Conservation (phyloP, 768 basidiomycete species). For the Mycena vulgaris region DNA sequence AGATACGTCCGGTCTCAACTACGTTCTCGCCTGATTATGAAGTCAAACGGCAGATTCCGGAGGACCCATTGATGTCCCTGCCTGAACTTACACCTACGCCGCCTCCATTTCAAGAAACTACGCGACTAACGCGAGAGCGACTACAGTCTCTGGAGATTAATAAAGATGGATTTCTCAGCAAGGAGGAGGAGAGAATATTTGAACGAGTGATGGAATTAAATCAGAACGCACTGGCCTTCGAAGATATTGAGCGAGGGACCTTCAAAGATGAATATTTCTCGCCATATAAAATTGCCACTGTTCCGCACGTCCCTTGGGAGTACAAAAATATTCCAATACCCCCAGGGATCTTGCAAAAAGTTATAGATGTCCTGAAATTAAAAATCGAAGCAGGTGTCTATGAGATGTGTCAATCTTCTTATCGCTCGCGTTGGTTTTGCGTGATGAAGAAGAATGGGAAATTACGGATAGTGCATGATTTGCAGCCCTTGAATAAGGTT, state of each 20-base stretch:
- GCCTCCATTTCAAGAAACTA: neutral
- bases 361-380: conserved; percentile 22
- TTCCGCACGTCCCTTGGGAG: conserved; percentile 38
- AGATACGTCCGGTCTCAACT: neutral
- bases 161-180: neutral
- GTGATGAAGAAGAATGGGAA: conserved; percentile 42
- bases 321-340: conserved; percentile 40
- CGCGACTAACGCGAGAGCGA: neutral
- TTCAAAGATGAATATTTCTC: conserved; percentile 4
- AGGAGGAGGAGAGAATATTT: neutral
- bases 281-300: neutral
- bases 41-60: neutral
- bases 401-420: neutral
- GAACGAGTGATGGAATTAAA: neutral
- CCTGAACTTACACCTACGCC: neutral
- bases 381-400: neutral
- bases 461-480: conserved; percentile 43
- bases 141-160: neutral
- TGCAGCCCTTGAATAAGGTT: conserved; percentile 23
- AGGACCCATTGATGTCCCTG: neutral
- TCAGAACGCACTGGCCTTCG: neutral
- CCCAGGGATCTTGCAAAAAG: conserved; percentile 45
- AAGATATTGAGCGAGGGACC: conserved; percentile 1
- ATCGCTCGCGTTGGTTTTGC: conserved; percentile 42
- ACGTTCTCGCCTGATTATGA: conserved; percentile 1